Percentiles rank a stretch among this genome's conserved stretches.
These are phyloP conservation scores for Neofusicoccum ribis DNA, from an alignment of 2,329 filamentous ascomycete genomes.

Conservation along the genomic window DNA sequence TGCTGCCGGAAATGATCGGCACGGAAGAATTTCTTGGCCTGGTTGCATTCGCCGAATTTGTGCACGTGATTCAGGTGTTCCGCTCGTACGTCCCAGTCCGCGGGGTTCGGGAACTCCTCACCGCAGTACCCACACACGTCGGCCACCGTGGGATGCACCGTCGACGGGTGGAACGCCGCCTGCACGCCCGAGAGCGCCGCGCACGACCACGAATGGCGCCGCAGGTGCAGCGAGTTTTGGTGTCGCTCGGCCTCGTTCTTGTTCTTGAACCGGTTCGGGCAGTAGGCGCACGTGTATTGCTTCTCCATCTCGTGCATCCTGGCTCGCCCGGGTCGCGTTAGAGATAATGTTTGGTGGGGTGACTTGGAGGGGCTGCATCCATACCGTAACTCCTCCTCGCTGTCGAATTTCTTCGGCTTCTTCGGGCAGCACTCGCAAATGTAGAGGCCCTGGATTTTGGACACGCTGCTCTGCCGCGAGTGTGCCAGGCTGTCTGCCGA, in stretches of 20 bases:
- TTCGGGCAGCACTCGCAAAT: slow-evolving; percentile 96
- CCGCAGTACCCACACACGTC: slow-evolving; percentile 96
- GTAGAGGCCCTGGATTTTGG: slow-evolving; percentile 59
- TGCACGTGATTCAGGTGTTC: slow-evolving; percentile 87
- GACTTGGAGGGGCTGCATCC: slow-evolving; percentile 29
- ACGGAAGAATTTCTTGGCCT: slow-evolving; percentile 95
- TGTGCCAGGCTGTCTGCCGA: slow-evolving; percentile 47
- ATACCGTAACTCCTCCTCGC: slow-evolving; percentile 79
- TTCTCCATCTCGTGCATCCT: slow-evolving; percentile 92
- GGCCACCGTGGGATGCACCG: slow-evolving; percentile 58
- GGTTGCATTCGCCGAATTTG: slow-evolving; percentile 98
- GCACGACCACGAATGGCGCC: slow-evolving; percentile 95
- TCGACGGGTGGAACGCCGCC: slow-evolving; percentile 83
- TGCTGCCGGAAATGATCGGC: slow-evolving; percentile 98
- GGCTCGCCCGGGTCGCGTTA: slow-evolving; percentile 22
- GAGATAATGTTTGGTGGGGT: background rate
- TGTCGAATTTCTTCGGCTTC: slow-evolving; percentile 94
- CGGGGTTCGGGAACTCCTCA: slow-evolving; percentile 82
- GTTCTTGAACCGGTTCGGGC: slow-evolving; percentile 95
- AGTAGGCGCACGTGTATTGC: slow-evolving; percentile 91
- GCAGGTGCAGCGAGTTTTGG: slow-evolving; percentile 90
- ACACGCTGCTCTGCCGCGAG: slow-evolving; percentile 50
- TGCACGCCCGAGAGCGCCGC: slow-evolving; percentile 73
- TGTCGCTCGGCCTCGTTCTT: slow-evolving; percentile 98
- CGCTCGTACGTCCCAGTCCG: slow-evolving; percentile 84